Conservation (phyloP, 2,329 filamentous ascomycete species). For the Trichoderma sp. region DNA sequence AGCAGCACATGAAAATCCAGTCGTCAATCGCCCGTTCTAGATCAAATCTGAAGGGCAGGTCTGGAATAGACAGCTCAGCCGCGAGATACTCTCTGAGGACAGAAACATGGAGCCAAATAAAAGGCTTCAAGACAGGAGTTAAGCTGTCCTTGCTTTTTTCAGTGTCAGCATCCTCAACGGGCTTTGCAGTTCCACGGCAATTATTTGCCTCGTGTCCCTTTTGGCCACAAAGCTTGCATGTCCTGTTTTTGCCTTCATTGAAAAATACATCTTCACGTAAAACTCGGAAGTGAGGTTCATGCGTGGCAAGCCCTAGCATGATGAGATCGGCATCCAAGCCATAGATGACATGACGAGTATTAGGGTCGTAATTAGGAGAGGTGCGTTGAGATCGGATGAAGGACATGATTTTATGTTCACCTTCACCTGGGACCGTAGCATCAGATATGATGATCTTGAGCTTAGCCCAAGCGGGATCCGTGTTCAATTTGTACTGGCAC, state of each 20-base stretch:
- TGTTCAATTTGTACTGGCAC: constrained; percentile 97
- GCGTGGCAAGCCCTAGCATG: constrained; percentile 95
- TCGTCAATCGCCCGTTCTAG: constrained; percentile 93
- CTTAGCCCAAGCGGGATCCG: constrained; percentile 91
- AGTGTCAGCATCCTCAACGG: constrained; percentile 74
- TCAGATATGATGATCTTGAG: constrained; percentile 98
- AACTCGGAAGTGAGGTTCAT: constrained; percentile 95
- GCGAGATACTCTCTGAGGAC: constrained; percentile 90
- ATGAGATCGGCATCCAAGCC: constrained; percentile 97
- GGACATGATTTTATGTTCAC: constrained; percentile 99
- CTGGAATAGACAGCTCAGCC: constrained; percentile 80
- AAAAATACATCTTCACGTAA: constrained; percentile 96
- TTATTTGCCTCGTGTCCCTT: constrained; percentile 85
- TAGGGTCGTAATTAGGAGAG: constrained; percentile 88
- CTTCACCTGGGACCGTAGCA: constrained; percentile 94
- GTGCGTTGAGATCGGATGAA: constrained; percentile 92
- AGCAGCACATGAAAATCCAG: constrained; percentile 99
- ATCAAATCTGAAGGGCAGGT: constrained; percentile 84
- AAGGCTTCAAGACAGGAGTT: constrained; percentile 70
- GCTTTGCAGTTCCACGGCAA: constrained; percentile 74
- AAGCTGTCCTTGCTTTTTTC: constrained; percentile 77
- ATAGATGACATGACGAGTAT: constrained; percentile 97
- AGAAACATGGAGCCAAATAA: constrained; percentile 96
- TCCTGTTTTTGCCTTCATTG: constrained; percentile 77
- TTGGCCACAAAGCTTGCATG: constrained; percentile 87